A percentile compares a stretch with the other conserved stretches of the same genome.
Evolutionary conservation across 1,284 basidiomycete species (phyloP).

Genomic region (Crucibulum cyathiforme): DNA sequence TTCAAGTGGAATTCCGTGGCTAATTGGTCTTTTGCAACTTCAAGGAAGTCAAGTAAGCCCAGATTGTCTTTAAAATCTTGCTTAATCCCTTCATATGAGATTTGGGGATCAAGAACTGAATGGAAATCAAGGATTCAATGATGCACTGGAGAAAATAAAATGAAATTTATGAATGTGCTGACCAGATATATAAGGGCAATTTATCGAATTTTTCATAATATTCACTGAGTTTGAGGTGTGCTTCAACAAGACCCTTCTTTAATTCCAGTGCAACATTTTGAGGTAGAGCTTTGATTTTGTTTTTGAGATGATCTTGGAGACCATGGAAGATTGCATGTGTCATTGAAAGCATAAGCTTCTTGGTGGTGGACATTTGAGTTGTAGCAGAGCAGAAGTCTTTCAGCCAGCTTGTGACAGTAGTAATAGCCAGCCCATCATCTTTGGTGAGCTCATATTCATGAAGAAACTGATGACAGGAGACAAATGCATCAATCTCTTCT

Average conservation of each 20-base stretch:
- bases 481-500: slow-evolving; percentile 13
- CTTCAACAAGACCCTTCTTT: slow-evolving; percentile 3
- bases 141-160: no score
- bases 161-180: no score
- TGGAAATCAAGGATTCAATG: no score
- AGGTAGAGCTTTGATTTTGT: neutral
- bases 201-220: slow-evolving; percentile 15
- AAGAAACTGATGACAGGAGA: slow-evolving; percentile 12
- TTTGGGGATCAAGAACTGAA: no score
- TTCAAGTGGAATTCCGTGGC: no score
- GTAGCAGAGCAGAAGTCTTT: slow-evolving; percentile 26
- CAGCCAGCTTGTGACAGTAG: slow-evolving; percentile 25
- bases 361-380: slow-evolving; percentile 30
- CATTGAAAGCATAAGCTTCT: slow-evolving; percentile 24
- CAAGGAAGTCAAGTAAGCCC: no score
- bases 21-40: no score
- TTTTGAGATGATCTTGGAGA: slow-evolving; percentile 25
- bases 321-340: slow-evolving; percentile 24
- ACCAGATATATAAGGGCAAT: slow-evolving; percentile 13
- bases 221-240: slow-evolving; percentile 12
- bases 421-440: slow-evolving; percentile 25
- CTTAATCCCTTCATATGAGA: no score
- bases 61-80: no score
- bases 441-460: slow-evolving; percentile 8
- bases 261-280: neutral